Evolutionary conservation across 139 green algal species (phyloP).

Genomic region (Chlorella sp.): DNA sequence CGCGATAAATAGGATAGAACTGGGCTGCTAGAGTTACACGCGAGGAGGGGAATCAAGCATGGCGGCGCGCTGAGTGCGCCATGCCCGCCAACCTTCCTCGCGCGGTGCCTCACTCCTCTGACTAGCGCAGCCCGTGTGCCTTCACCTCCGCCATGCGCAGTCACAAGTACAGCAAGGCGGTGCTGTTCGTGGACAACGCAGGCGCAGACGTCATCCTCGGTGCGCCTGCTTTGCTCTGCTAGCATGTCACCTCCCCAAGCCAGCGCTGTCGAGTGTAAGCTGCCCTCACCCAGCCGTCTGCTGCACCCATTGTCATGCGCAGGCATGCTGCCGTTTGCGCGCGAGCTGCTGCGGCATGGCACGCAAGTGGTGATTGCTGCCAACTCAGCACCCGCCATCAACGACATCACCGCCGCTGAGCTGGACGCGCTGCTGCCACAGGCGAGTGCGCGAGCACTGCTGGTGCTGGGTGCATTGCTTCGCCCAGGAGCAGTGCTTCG

Average conservation of each 20-base stretch:
- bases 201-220: slow-evolving; percentile 87
- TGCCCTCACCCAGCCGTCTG: no score
- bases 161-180: slow-evolving; percentile 65
- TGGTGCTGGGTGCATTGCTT: not conserved
- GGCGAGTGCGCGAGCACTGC: not conserved
- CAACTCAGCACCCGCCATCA: slow-evolving; percentile 87
- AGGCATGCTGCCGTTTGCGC: slow-evolving; percentile 88
- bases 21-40: no score
- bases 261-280: no score
- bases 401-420: slow-evolving; percentile 94
- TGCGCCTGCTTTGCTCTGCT: no score
- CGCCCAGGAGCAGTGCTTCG: no score
- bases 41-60: no score
- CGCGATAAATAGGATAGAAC: no score
- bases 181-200: slow-evolving; percentile 95
- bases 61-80: no score
- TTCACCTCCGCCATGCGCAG: not conserved
- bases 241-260: no score
- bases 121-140: not conserved
- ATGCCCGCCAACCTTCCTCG: not conserved
- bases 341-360: slow-evolving; percentile 80
- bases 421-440: slow-evolving; percentile 67
- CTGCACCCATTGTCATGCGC: not conserved
- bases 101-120: not conserved
- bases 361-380: slow-evolving; percentile 83